Evolutionary conservation across 2,329 filamentous ascomycete genomes (phyloP).

Genomic region (Raffaelea albimanens): DNA sequence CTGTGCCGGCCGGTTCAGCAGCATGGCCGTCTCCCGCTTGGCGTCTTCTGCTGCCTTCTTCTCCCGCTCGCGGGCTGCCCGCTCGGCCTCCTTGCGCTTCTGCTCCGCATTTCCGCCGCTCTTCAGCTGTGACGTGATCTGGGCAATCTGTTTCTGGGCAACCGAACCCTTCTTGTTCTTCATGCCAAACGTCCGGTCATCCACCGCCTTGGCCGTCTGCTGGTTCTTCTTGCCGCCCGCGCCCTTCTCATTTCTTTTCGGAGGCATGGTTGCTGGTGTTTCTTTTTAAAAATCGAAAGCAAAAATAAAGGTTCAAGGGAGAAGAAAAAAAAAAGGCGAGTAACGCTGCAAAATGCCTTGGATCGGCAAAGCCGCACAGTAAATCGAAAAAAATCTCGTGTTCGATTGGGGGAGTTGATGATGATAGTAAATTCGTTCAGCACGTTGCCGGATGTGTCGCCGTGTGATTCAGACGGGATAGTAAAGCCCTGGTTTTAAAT

Average conservation of each 20-base stretch:
- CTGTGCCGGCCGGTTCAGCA: conserved; percentile 87
- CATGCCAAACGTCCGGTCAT: conserved; percentile 99
- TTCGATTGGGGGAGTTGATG: no score
- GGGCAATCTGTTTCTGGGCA: conserved; percentile 84
- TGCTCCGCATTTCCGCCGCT: conserved; percentile 74
- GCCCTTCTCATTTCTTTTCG: conserved; percentile 52
- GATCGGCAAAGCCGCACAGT: no score
- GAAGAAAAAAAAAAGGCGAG: conserved; percentile 1
- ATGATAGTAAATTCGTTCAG: no score
- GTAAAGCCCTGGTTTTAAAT: no score
- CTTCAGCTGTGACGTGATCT: conserved; percentile 65
- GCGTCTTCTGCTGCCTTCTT: conserved; percentile 86
- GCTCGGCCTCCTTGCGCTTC: conserved; percentile 67
- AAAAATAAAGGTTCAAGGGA: background rate
- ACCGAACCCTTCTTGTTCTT: conserved; percentile 97
- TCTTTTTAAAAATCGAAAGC: background rate
- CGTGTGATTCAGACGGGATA: no score
- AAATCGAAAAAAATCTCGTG: no score
- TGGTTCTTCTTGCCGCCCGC: conserved; percentile 43
- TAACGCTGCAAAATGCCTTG: background rate
- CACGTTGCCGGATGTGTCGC: no score
- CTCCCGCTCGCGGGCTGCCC: conserved; percentile 64
- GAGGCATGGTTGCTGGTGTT: conserved; percentile 57
- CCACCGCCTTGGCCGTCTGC: conserved; percentile 54
- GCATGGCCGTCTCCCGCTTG: conserved; percentile 65